Evolutionary conservation across 495 filamentous ascomycete genomes (phyloP), one percentile per base, ranked within the genome.

Genomic region (Annulohypoxylon nitens): DNA sequence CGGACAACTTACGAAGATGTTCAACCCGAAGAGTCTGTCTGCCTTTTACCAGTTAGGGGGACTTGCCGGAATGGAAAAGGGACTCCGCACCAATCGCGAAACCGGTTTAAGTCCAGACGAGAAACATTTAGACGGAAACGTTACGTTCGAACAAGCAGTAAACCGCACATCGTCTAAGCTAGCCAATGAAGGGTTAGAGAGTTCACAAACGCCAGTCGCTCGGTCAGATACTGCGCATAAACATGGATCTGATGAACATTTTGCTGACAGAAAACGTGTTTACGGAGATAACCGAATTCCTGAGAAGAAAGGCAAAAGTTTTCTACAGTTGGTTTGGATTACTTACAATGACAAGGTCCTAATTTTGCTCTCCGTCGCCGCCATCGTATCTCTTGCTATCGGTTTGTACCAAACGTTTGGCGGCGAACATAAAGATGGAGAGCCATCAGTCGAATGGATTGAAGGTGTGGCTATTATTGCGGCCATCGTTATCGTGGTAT

Each of bases 291-390:
- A 97, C 73, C 80, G 88, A 59, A 78, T 97, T 20, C 93, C 93
- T 0, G 87, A 85, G 62, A 91, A 92, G 77, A 92, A 94, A 74
- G 88, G 90, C 33, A 91, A 93, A 65, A 89, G 83, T 48, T 86
- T 97, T 61, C 84, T 91, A 68, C 86, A 90, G 73, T 73, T 95
- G 37, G 90, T 95, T 77, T 97, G 93, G 93, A 90, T 91, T 75
- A 93, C 93, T 8, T 94, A 93, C 78, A 93, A 95, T 75, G 93
- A 97, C 81, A 93, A 93, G 69, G 92, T 97, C 20, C 83, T 97
- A 60, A 91, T 95, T 16, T 81, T 93, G 16, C 82, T 94, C 59
- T 92, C 91, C 11, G 83, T 87, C 37, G 92, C 92, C n/a, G 92
- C 91, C 9, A 79, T 93, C 36, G 83, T 94, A 18, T 93, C 91